A percentile compares a stretch with the other conserved stretches of the same genome.
Conservation (phyloP, 202 grass and related monocot species). For the Elaeis oleifera region DNA sequence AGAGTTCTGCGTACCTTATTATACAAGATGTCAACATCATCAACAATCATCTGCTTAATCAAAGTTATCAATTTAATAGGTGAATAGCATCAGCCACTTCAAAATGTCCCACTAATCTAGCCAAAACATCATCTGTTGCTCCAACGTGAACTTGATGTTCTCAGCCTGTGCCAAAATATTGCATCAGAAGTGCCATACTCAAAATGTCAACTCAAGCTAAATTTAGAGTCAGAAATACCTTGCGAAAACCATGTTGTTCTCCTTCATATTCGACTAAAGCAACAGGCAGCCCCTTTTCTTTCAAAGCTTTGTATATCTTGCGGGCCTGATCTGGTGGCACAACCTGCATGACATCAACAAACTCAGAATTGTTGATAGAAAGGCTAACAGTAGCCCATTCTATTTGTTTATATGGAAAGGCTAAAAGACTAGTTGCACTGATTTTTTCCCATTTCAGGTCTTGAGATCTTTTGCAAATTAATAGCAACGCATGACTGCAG, state of each 20-base stretch:
- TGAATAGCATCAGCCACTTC: conserved; percentile 72
- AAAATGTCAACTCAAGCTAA: background rate
- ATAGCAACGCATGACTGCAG: too few species aligned
- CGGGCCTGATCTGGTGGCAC: conserved; percentile 75
- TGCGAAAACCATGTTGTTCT: conserved; percentile 79
- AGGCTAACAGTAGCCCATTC: background rate
- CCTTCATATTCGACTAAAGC: conserved; percentile 92
- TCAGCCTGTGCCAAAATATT: conserved; percentile 45
- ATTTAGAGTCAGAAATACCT: conserved; percentile 31
- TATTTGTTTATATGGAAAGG: too few species aligned
- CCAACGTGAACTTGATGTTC: conserved; percentile 91
- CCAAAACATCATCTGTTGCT: conserved; percentile 92
- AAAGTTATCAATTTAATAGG: conserved; percentile 87
- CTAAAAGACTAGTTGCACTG: too few species aligned
- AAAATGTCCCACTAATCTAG: conserved; percentile 62
- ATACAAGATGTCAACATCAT: too few species aligned
- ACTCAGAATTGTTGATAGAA: background rate
- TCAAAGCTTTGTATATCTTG: conserved; percentile 67
- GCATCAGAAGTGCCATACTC: background rate
- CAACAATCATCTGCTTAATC: conserved; percentile 27
- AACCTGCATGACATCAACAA: conserved; percentile 32
- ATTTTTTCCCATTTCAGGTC: too few species aligned
- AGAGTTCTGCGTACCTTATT: too few species aligned
- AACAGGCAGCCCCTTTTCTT: conserved; percentile 69
- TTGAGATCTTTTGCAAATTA: too few species aligned